A percentile compares a stretch with the other conserved stretches of the same genome.
phyloP scores from a whole-genome alignment of 805 yeast species.

The Schwanniomyces vanrijiae region DNA sequence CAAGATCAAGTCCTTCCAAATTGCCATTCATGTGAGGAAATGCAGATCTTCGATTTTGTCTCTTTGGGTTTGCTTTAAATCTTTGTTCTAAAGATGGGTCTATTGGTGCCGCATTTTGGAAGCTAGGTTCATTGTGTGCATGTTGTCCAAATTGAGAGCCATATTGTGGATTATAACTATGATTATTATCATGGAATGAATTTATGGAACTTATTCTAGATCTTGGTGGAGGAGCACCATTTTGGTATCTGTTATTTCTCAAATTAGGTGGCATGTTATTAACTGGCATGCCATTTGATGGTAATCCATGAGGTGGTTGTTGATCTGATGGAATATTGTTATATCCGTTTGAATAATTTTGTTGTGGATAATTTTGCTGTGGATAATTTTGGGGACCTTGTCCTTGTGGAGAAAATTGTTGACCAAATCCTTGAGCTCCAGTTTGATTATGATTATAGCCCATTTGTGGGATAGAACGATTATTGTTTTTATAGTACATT shows the following conservation, averaged over 20 bases:
- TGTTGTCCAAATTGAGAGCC: slow-evolving; percentile 5
- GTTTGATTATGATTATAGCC: neutral
- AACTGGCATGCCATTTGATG: slow-evolving; percentile 26
- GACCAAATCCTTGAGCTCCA: slow-evolving; percentile 1
- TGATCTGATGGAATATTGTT: slow-evolving; percentile 20
- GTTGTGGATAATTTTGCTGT: slow-evolving; percentile 2
- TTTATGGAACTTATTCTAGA: slow-evolving; percentile 11
- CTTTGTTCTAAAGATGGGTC: slow-evolving; percentile 26
- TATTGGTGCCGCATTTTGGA: slow-evolving; percentile 22
- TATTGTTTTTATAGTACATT: neutral
- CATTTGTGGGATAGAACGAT: neutral
- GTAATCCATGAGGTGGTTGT: slow-evolving; percentile 32
- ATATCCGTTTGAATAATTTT: slow-evolving; percentile 3
- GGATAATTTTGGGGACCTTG: slow-evolving; percentile 5
- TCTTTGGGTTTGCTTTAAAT: slow-evolving; percentile 25
- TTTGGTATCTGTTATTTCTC: slow-evolving; percentile 14
- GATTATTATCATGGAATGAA: slow-evolving; percentile 9
- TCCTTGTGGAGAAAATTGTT: slow-evolving; percentile 4
- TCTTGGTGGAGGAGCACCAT: slow-evolving; percentile 4
- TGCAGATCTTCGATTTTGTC: slow-evolving; percentile 35
- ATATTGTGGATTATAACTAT: neutral
- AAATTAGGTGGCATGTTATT: slow-evolving; percentile 24
- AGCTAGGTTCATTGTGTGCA: slow-evolving; percentile 4
- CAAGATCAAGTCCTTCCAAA: slow-evolving; percentile 36
- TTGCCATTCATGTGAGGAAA: slow-evolving; percentile 32